phyloP scores from a whole-genome alignment of 805 yeast genomes.

The Myxozyma geophila region DNA sequence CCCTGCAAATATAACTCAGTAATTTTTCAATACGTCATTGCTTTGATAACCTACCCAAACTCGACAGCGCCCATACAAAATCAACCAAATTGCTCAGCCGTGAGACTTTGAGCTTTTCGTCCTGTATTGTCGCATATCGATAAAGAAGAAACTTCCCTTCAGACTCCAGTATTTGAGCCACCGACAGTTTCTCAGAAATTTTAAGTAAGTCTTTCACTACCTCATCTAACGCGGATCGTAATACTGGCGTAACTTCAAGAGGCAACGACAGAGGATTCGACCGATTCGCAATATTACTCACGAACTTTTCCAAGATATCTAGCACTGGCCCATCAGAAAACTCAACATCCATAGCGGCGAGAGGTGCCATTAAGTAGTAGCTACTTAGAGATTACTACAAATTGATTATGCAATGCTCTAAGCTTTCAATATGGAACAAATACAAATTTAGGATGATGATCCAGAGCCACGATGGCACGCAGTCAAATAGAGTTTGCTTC shows the following conservation, averaged over 20 bases:
- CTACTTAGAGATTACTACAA: no score
- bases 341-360: no score
- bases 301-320: neutral
- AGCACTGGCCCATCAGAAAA: neutral
- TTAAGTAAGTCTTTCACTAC: neutral
- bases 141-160: slow-evolving; percentile 26
- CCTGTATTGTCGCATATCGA: slow-evolving; percentile 20
- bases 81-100: slow-evolving; percentile 38
- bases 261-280: neutral
- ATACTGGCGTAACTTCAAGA: neutral
- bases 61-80: slow-evolving; percentile 15
- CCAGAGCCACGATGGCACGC: no score
- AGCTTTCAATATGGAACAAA: no score
- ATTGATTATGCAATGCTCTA: no score
- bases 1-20: slow-evolving; percentile 13
- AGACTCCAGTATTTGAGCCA: slow-evolving; percentile 2
- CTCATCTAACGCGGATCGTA: neutral
- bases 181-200: neutral
- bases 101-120: slow-evolving; percentile 1
- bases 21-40: neutral
- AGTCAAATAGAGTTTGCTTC: no score
- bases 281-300: neutral
- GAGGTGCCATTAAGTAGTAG: no score
- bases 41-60: neutral
- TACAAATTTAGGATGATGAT: no score